Evolutionary conservation across 192 early-diverging fungal genomes (phyloP).

Genomic region (Phlyctochytrium arcticum): DNA sequence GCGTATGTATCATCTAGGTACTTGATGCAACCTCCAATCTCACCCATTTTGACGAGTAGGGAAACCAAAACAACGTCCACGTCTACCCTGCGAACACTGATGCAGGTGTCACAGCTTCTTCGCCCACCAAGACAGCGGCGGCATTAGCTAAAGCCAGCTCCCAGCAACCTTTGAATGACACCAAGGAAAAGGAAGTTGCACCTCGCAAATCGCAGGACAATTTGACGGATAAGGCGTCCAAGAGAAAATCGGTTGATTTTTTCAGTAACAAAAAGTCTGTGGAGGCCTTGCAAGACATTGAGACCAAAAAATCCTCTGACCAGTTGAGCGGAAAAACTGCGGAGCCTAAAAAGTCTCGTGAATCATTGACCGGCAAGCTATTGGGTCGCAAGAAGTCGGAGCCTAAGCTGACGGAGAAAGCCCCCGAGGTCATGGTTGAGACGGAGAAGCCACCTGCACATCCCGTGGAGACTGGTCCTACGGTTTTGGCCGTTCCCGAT

Average conservation of each 20-base stretch:
- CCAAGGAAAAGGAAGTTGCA: too few species aligned
- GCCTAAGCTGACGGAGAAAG: background rate
- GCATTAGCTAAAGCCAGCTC: background rate
- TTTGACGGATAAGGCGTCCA: background rate
- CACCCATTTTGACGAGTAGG: background rate
- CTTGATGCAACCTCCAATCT: too few species aligned
- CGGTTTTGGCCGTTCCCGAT: background rate
- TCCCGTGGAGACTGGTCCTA: background rate
- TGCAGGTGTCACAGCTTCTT: background rate
- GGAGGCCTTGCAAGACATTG: too few species aligned
- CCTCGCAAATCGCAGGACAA: background rate
- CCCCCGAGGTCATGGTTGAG: background rate
- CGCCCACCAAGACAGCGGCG: background rate
- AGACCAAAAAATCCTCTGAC: too few species aligned
- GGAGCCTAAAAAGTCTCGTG: background rate
- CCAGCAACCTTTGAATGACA: too few species aligned
- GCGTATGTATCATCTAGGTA: too few species aligned
- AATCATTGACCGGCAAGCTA: background rate
- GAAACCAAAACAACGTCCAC: constrained; percentile 18
- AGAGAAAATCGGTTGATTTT: too few species aligned
- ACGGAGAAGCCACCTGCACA: background rate
- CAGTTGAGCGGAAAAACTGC: background rate
- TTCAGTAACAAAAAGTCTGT: too few species aligned
- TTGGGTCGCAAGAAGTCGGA: background rate
- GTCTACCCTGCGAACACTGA: background rate